Evolutionary conservation across 202 grass and related monocot genomes (phyloP).

Genomic region (Schoenoplectus triqueter): DNA sequence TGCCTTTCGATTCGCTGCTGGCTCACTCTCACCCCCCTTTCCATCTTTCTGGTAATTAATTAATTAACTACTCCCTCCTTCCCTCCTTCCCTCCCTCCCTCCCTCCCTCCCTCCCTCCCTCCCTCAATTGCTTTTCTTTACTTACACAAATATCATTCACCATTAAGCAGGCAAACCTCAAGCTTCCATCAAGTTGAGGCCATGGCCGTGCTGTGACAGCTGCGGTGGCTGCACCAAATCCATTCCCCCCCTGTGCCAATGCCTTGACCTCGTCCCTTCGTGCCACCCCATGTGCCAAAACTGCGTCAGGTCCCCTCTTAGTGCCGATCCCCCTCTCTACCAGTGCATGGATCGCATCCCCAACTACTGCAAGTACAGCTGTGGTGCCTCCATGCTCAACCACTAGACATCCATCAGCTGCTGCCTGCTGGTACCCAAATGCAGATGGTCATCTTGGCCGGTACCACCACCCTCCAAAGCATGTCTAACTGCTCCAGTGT

Average conservation of each 20-base stretch:
- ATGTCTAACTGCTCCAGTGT: not conserved
- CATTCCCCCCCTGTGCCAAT: slow-evolving; percentile 54
- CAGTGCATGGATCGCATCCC: slow-evolving; percentile 73
- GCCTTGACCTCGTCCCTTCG: slow-evolving; percentile 55
- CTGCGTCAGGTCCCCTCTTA: slow-evolving; percentile 68
- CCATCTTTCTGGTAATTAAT: slow-evolving; percentile 4
- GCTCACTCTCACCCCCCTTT: slow-evolving; percentile 20
- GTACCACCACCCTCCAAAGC: not conserved
- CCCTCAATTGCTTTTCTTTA: not conserved
- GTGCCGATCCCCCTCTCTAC: slow-evolving; percentile 65
- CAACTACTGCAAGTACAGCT: slow-evolving; percentile 57
- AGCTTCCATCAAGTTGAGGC: slow-evolving; percentile 10
- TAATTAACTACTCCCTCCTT: not conserved
- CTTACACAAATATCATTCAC: not conserved
- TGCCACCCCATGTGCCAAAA: slow-evolving; percentile 70
- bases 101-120: not conserved
- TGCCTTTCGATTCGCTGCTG: not conserved
- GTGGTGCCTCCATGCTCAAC: slow-evolving; percentile 19
- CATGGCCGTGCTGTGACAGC: slow-evolving; percentile 78
- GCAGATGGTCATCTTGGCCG: not conserved
- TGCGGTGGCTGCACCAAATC: slow-evolving; percentile 70
- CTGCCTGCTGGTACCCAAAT: not conserved
- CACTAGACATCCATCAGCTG: not conserved
- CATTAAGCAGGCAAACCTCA: not conserved
- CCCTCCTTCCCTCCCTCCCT: too few relatives aligned